Conservation (phyloP, 495 filamentous ascomycete genomes). For the Neurospora sp. region DNA sequence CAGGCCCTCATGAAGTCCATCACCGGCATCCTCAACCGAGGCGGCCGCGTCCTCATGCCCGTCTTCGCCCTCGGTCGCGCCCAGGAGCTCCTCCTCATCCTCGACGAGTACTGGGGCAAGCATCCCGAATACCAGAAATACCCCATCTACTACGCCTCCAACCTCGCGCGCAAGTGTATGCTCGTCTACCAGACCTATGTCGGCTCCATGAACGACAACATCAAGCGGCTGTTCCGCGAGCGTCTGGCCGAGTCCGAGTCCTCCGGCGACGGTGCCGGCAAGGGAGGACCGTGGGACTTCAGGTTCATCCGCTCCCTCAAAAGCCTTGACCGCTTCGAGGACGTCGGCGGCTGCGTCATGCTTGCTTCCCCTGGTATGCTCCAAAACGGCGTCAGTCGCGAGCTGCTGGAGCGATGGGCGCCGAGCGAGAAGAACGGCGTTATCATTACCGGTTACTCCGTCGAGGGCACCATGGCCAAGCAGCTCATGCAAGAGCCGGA, state of each 20-base stretch:
- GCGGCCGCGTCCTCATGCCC: conserved; percentile 86
- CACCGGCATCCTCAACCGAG: conserved; percentile 77
- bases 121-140: conserved; percentile 78
- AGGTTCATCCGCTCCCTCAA: conserved; percentile 82
- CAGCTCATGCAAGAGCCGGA: conserved; percentile 87
- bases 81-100: conserved; percentile 85
- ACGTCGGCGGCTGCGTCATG: conserved; percentile 94
- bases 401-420: conserved; percentile 90
- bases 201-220: conserved; percentile 96
- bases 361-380: conserved; percentile 95
- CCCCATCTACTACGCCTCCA: conserved; percentile 95
- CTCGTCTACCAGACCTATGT: conserved; percentile 97
- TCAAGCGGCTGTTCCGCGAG: conserved; percentile 80
- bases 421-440: conserved; percentile 92
- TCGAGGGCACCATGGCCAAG: conserved; percentile 98
- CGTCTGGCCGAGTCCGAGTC: conserved; percentile 80
- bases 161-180: conserved; percentile 93
- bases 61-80: conserved; percentile 91
- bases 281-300: conserved; percentile 93
- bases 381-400: conserved; percentile 86
- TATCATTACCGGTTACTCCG: conserved; percentile 94
- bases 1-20: conserved; percentile 90
- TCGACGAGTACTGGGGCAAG: conserved; percentile 92
- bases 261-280: conserved; percentile 55
- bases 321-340: conserved; percentile 88